These are phyloP conservation scores for Phaseolus coccineus DNA, from an alignment of 331 rosid genomes.

Conservation along the genomic window DNA sequence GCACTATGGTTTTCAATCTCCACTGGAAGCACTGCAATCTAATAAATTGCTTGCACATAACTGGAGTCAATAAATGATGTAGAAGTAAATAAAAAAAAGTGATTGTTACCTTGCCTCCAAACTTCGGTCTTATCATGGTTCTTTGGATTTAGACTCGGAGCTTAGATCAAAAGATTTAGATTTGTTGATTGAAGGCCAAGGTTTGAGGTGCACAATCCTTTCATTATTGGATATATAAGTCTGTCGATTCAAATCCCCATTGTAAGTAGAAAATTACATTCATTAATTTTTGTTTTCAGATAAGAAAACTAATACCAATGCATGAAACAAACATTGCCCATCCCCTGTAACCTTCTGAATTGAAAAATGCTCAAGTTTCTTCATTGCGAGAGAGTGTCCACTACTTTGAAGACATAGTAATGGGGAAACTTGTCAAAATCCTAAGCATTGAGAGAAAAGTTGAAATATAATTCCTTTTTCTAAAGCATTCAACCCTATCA, in stretches of 20 bases:
- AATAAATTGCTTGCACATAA: slow-evolving; percentile 34
- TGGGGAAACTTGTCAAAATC: slow-evolving; percentile 6
- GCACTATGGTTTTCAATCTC: slow-evolving; percentile 49
- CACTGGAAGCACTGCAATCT: slow-evolving; percentile 65
- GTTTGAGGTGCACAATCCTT: slow-evolving; percentile 87
- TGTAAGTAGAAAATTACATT: slow-evolving; percentile 27
- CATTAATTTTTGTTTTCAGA: neutral
- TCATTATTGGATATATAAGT: slow-evolving; percentile 89
- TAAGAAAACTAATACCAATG: slow-evolving; percentile 61
- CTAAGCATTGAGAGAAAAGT: slow-evolving; percentile 28
- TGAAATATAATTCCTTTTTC: neutral
- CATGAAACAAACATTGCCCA: slow-evolving; percentile 91
- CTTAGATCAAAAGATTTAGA: slow-evolving; percentile 45
- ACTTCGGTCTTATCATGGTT: slow-evolving; percentile 66
- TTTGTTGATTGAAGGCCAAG: slow-evolving; percentile 60
- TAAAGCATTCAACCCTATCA: slow-evolving; percentile 15
- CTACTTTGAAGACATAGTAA: slow-evolving; percentile 42
- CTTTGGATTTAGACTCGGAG: slow-evolving; percentile 58
- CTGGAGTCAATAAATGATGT: neutral
- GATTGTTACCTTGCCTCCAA: slow-evolving; percentile 56
- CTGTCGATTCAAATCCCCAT: slow-evolving; percentile 50
- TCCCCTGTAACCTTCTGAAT: slow-evolving; percentile 89
- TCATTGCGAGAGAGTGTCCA: slow-evolving; percentile 67
- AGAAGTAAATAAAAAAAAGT: neutral
- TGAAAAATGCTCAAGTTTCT: slow-evolving; percentile 70